phyloP scores from a whole-genome alignment of 2,329 filamentous ascomycete species.

The Cercospora sp. region DNA sequence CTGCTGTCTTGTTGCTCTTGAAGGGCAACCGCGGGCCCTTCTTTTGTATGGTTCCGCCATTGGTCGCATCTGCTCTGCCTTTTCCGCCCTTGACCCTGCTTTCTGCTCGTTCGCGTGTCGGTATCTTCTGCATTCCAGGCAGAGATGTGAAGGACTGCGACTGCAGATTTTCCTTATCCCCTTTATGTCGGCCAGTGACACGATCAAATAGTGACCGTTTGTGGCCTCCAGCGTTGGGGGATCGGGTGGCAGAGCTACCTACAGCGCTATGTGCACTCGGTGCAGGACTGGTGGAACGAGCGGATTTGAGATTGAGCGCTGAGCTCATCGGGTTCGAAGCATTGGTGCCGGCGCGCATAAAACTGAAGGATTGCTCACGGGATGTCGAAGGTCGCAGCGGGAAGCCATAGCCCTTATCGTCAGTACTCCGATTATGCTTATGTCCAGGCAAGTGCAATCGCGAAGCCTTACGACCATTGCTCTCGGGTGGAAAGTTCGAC shows the following conservation, averaged over 20 bases:
- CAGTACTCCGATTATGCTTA: slow-evolving; percentile 66
- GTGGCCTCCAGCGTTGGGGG: slow-evolving; percentile 52
- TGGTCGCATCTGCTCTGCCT: slow-evolving; percentile 28
- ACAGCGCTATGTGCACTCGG: slow-evolving; percentile 68
- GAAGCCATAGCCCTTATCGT: slow-evolving; percentile 54
- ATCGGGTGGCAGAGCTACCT: slow-evolving; percentile 54
- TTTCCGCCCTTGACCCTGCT: slow-evolving; percentile 28
- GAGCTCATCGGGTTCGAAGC: slow-evolving; percentile 50
- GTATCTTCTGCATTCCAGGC: slow-evolving; percentile 40
- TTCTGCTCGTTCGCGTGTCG: slow-evolving; percentile 28
- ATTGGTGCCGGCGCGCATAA: slow-evolving; percentile 54
- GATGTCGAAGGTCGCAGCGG: slow-evolving; percentile 70
- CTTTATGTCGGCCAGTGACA: slow-evolving; percentile 53
- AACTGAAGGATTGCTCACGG: slow-evolving; percentile 68
- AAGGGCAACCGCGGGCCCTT: slow-evolving; percentile 52
- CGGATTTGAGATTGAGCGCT: slow-evolving; percentile 52
- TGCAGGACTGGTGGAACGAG: slow-evolving; percentile 76
- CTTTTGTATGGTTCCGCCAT: slow-evolving; percentile 28
- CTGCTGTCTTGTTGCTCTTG: slow-evolving; percentile 51
- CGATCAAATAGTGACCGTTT: slow-evolving; percentile 56
- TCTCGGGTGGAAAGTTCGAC: slow-evolving; percentile 33
- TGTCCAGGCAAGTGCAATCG: slow-evolving; percentile 65
- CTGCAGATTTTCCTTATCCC: slow-evolving; percentile 45
- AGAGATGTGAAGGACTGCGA: slow-evolving; percentile 43
- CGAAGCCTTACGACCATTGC: slow-evolving; percentile 45